Evolutionary conservation across 2,329 filamentous ascomycete genomes (phyloP).

Genomic region (Aspergillus brunneoviolaceus): DNA sequence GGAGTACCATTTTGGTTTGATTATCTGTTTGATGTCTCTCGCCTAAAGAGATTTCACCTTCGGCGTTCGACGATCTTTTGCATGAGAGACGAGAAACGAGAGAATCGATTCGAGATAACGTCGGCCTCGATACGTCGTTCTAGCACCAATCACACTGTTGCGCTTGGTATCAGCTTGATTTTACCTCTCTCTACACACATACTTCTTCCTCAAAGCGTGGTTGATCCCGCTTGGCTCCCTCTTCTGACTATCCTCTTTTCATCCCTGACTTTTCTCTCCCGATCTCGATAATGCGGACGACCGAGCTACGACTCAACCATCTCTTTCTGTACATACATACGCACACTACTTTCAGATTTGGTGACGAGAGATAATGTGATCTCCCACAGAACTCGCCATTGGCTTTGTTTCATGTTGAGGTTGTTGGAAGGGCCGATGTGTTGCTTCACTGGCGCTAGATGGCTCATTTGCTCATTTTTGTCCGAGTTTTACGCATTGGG

Average conservation of each 20-base stretch:
- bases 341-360: background rate
- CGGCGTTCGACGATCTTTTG: constrained; percentile 31
- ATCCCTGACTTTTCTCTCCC: constrained; percentile 7
- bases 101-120: constrained; percentile 25
- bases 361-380: background rate
- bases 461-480: background rate
- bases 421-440: background rate
- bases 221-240: constrained; percentile 19
- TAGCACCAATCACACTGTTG: background rate
- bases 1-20: constrained; percentile 27
- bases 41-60: constrained; percentile 18
- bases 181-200: constrained; percentile 17
- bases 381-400: background rate
- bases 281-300: background rate
- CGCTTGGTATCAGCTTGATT: constrained; percentile 13
- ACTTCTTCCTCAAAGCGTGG: constrained; percentile 20
- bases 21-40: constrained; percentile 19
- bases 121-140: constrained; percentile 5
- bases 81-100: constrained; percentile 34
- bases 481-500: background rate
- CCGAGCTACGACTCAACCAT: background rate
- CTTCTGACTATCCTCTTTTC: background rate
- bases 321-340: background rate
- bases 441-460: background rate
- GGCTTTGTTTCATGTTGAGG: background rate